These are phyloP conservation scores for Leccinum barrowsii DNA, from an alignment of 768 basidiomycete genomes.

Conservation along the genomic window DNA sequence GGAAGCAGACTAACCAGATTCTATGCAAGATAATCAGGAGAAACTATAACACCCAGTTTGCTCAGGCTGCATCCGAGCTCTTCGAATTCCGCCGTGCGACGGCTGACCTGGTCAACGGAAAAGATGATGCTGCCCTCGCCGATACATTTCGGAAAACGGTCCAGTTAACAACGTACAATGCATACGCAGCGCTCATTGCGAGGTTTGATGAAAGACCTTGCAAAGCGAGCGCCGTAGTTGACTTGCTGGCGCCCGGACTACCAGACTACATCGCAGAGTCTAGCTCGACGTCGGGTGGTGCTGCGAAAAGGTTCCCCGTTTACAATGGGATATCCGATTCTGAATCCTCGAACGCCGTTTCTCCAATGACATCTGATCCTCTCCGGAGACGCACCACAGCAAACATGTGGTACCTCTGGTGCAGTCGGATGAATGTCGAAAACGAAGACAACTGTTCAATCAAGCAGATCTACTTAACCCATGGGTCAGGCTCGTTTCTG, in stretches of 20 bases:
- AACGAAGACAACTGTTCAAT: neutral
- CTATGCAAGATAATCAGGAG: neutral
- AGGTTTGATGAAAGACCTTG: neutral
- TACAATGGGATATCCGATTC: neutral
- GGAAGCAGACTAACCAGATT: neutral
- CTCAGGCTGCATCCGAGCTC: neutral
- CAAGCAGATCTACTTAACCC: neutral
- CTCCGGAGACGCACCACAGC: neutral
- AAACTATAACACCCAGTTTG: neutral
- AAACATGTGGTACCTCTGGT: neutral
- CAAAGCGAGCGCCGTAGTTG: neutral
- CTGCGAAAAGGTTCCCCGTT: neutral
- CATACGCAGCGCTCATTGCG: neutral
- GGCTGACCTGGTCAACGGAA: neutral
- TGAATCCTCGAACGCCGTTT: neutral
- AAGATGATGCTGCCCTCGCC: neutral
- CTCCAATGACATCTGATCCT: neutral
- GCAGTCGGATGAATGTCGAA: neutral
- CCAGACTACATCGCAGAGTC: neutral
- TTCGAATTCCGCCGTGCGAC: neutral
- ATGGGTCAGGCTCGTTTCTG: neutral
- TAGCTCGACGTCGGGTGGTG: neutral
- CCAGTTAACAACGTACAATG: neutral
- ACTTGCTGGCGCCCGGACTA: neutral
- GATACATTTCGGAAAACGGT: neutral